Percentiles rank a stretch among this genome's conserved stretches.
These are phyloP conservation scores for Aspergillus sclerotialis DNA, from an alignment of 2,329 filamentous ascomycete species.

Conservation along the genomic window DNA sequence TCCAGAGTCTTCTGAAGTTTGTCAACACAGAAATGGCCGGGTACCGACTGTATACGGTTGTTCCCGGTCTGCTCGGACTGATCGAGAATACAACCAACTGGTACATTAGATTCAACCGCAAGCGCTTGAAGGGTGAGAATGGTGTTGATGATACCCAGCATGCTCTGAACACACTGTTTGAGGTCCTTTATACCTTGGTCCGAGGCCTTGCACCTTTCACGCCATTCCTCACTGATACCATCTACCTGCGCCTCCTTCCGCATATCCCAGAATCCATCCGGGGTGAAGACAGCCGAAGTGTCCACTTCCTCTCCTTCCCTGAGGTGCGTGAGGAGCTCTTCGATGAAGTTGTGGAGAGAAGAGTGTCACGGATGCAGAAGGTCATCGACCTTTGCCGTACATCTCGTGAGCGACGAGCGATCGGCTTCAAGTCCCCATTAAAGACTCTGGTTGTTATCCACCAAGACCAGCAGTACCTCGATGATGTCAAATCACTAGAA, in stretches of 20 bases:
- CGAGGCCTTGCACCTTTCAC: conserved; percentile 89
- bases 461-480: conserved; percentile 70
- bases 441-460: conserved; percentile 88
- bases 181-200: conserved; percentile 83
- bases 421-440: conserved; percentile 84
- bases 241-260: conserved; percentile 76
- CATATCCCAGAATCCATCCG: conserved; percentile 68
- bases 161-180: conserved; percentile 88
- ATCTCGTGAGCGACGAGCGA: conserved; percentile 73
- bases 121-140: conserved; percentile 82
- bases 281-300: conserved; percentile 69
- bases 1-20: conserved; percentile 83
- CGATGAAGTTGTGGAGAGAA: conserved; percentile 75
- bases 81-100: conserved; percentile 98
- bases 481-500: conserved; percentile 78
- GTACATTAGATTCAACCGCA: conserved; percentile 94
- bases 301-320: conserved; percentile 89
- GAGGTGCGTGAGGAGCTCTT: conserved; percentile 84
- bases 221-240: conserved; percentile 90
- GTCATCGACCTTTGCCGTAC: conserved; percentile 88
- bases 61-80: conserved; percentile 71
- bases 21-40: conserved; percentile 85
- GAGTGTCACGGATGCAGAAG: conserved; percentile 85
- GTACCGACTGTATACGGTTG: conserved; percentile 83
- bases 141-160: conserved; percentile 80